These are phyloP conservation scores for Phytophthora meadii DNA, from an alignment of 352 stramenopile species.

Conservation along the genomic window DNA sequence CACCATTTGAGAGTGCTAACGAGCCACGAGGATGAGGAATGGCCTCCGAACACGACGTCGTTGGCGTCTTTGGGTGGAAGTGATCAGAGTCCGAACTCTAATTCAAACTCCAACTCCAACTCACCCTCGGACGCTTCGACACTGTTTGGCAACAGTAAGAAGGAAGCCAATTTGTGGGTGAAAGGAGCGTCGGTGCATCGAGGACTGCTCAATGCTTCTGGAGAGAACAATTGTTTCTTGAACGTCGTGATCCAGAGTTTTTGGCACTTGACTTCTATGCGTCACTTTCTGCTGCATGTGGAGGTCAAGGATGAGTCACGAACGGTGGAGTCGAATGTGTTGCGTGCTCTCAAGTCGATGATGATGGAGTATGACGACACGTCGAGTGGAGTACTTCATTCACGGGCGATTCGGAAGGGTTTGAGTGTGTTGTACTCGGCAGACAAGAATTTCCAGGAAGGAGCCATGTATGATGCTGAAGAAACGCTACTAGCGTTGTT, in stretches of 20 bases:
- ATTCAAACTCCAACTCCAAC: neutral
- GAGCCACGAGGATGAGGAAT: constrained; percentile 46
- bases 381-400: constrained; percentile 79
- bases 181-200: constrained; percentile 86
- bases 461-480: constrained; percentile 89
- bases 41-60: constrained; percentile 33
- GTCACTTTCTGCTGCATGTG: constrained; percentile 86
- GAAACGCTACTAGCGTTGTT: constrained; percentile 85
- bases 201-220: constrained; percentile 75
- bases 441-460: constrained; percentile 88
- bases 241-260: constrained; percentile 93
- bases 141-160: constrained; percentile 47
- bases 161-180: constrained; percentile 78
- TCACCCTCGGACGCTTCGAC: constrained; percentile 20
- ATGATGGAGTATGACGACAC: constrained; percentile 89
- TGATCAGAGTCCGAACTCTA: constrained; percentile 37
- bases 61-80: constrained; percentile 33
- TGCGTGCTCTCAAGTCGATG: constrained; percentile 79
- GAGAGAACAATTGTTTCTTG: constrained; percentile 92
- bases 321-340: constrained; percentile 76
- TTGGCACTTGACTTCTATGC: constrained; percentile 90
- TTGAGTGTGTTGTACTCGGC: constrained; percentile 86
- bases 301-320: constrained; percentile 82
- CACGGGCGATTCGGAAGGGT: constrained; percentile 77
- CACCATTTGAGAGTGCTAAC: constrained; percentile 66